Base-by-base conservation (phyloP, 2,329 filamentous ascomycete species). In the Raffaelea arxii region DNA sequence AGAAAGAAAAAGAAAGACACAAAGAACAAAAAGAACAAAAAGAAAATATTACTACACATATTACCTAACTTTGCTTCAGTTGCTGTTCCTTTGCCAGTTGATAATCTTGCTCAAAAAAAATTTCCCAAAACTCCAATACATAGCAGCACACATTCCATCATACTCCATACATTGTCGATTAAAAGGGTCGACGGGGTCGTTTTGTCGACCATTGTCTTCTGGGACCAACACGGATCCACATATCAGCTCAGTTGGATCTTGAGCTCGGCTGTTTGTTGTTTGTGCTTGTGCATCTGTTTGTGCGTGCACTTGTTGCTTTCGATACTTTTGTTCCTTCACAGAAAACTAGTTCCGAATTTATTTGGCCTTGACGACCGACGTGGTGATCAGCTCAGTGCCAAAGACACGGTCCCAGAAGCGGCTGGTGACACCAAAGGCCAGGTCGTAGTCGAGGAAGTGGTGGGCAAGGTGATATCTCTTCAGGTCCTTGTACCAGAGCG, bases 401-500 rank as follows among this genome's bases (percentile, higher is more conserved):
- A 98, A 98, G 6, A 98, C 69, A 43, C 69, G 71, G 64, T 98
- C 92, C 92, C 92, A 98, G 73, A 98, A 95, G 54, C 83, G 81
- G 72, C 85, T 96, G 25, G 91, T 96, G 44, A 98, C 91, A 47
- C 92, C 92, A 57, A 97, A 98, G 44, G 92, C 92, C 54, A 95
- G 91, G 66, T 98, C 86, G 63, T 94, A 98, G 64, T 98, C 92
- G 51, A 92, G 87, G 66, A 96, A 98, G 69, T 98, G 92, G 63
- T 98, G 92, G 62, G 89, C 81, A 25, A 98, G 81, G 62, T 98
- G 92, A 61, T 96, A 94, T 67, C 95, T 97, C 80, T 98, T 98
- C 58, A 97, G 78, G 53, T 80, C 74, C 66, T 86, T 86, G 70
- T 94, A 97, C 76, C 88, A 95, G 2, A 82, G 69, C 16, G 92